Conservation (phyloP, 352 stramenopile species). For the Pythium coloratum region DNA sequence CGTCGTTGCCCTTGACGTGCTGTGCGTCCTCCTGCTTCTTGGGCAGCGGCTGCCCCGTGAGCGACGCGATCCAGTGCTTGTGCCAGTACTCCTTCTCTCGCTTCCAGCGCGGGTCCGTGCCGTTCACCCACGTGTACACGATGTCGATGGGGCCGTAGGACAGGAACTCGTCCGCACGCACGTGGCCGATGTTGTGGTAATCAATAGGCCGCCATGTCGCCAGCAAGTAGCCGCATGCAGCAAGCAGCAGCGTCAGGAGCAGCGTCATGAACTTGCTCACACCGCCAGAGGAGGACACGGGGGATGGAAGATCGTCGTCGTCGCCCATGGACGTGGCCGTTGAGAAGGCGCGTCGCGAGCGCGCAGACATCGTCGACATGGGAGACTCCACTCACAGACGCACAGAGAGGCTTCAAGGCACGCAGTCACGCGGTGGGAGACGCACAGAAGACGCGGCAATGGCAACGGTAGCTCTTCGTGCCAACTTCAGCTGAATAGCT, state of each 20-base stretch:
- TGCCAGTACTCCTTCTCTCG: constrained; percentile 88
- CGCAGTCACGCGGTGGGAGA: not conserved
- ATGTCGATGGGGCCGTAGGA: constrained; percentile 91
- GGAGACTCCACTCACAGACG: not conserved
- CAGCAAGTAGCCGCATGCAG: constrained; percentile 21
- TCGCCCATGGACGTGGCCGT: constrained; percentile 9
- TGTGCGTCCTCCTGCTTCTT: constrained; percentile 46
- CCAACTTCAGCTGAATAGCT: constrained; percentile 4
- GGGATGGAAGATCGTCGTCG: not conserved
- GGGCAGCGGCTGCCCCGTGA: constrained; percentile 78
- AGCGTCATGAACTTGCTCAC: constrained; percentile 2
- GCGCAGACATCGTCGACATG: constrained; percentile 26
- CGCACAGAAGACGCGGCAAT: not conserved
- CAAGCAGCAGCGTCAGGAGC: constrained; percentile 12
- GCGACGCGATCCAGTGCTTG: constrained; percentile 84
- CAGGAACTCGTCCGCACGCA: constrained; percentile 51
- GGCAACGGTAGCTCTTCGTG: not conserved
- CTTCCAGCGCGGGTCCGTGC: constrained; percentile 92
- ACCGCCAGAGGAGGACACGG: not conserved
- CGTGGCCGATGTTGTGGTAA: constrained; percentile 66
- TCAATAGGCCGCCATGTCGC: constrained; percentile 28
- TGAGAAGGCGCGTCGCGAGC: constrained; percentile 24
- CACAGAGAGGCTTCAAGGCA: not conserved
- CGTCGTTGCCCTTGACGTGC: constrained; percentile 60
- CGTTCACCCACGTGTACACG: constrained; percentile 97